A percentile compares a stretch with the other conserved stretches of the same genome.
phyloP scores from a whole-genome alignment of 2,329 filamentous ascomycete genomes.

The Hymenoscyphus scutula region DNA sequence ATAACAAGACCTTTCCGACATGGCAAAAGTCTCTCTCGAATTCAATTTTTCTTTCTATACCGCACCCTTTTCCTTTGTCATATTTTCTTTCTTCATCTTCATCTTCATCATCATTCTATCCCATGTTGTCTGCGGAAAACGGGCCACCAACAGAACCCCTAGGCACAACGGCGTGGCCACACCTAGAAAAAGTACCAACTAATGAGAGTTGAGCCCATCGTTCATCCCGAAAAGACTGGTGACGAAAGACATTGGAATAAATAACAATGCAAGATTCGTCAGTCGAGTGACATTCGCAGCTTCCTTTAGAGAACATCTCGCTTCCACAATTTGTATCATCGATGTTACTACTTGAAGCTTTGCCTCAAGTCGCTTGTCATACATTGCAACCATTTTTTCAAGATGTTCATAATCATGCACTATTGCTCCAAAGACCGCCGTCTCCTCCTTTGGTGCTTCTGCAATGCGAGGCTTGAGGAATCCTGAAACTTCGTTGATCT shows the following conservation, averaged over 20 bases:
- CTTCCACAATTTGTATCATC: slow-evolving; percentile 18
- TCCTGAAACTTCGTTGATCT: slow-evolving; percentile 7
- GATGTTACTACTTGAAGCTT: slow-evolving; percentile 17
- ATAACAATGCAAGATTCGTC: slow-evolving; percentile 14
- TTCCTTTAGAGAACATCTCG: slow-evolving; percentile 12
- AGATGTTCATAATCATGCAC: slow-evolving; percentile 15
- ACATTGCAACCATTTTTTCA: slow-evolving; percentile 2
- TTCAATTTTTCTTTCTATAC: background rate
- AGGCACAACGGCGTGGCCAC: background rate
- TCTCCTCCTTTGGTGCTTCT: background rate
- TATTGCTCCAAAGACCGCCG: background rate
- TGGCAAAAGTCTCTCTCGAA: too few relatives aligned
- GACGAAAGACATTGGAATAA: slow-evolving; percentile 14
- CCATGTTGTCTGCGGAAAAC: background rate
- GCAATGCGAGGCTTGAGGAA: slow-evolving; percentile 9
- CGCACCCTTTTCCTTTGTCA: background rate
- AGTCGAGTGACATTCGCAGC: slow-evolving; percentile 17
- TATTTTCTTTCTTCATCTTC: background rate
- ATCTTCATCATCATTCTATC: background rate
- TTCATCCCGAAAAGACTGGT: slow-evolving; percentile 13
- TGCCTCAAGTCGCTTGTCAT: slow-evolving; percentile 12
- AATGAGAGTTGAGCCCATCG: background rate
- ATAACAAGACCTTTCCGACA: too few relatives aligned
- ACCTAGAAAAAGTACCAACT: background rate
- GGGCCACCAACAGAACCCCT: background rate